Evolutionary conservation across 2,329 filamentous ascomycete species (phyloP), one percentile per base, ranked within the genome.

Genomic region (Diaporthe helianthi): DNA sequence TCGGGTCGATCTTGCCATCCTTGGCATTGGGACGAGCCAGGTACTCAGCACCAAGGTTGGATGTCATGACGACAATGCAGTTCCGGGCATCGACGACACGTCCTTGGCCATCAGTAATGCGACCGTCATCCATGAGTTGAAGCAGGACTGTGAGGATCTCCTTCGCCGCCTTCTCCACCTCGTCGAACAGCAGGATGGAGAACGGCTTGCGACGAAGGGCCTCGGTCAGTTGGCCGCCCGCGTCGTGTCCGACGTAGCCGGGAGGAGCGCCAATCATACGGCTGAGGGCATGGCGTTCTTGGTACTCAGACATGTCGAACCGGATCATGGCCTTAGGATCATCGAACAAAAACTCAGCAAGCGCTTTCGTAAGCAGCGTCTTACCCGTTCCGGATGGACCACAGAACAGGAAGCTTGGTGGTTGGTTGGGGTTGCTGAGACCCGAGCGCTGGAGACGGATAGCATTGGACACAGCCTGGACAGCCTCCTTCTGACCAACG

Each of bases 281-380:
- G 79, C 93, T 97, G 17, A 99, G 88, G 0, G 95, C 92, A 79
- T 99, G 96, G 6, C 95, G 91, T 81, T 99, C 96, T 81, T 99
- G 97, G 80, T 99, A 99, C 81, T 99, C 96, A 6, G 95, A 98
- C 96, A 99, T 99, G 79, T 99, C 96, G 83, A 99, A 97, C 47
- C 96, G 92, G 76, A 99, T 97, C 96, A 99, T 98, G 41, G 95
- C 86, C 84, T 98, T 98, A 31, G 95, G 83, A 75, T 99, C 96
- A 78, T 99, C 96, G 83, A 99, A 99, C 33, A 99, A 85, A 84
- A 99, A 99, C 80, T 99, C 96, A 60, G 96, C 96, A 70, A 99
- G 86, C 19, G 95, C 96, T 82, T 99, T 99, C 73, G 95, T 98
- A 69, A 99, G 89, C 24, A 99, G 85, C 22, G 96, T 99, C 84